phyloP scores from a whole-genome alignment of 352 stramenopile species.

The Phytophthora ramorum region DNA sequence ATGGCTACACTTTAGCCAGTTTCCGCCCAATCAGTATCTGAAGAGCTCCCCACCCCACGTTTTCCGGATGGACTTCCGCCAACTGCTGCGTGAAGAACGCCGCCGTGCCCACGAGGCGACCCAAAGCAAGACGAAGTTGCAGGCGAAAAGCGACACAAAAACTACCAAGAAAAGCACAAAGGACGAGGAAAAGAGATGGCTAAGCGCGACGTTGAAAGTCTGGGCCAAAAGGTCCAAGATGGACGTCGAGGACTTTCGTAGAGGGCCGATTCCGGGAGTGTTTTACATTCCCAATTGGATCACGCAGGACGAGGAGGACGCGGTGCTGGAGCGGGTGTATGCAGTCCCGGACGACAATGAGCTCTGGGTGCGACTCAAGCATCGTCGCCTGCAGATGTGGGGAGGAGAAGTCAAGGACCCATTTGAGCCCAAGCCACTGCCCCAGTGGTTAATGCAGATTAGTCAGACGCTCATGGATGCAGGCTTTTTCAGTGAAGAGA shows the following conservation, averaged over 20 bases:
- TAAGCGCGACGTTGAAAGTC: constrained; percentile 22
- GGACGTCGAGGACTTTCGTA: constrained; percentile 42
- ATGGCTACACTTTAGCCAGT: constrained; percentile 16
- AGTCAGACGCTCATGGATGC: constrained; percentile 54
- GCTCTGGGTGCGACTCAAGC: constrained; percentile 69
- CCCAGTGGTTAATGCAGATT: constrained; percentile 65
- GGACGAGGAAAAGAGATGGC: constrained; percentile 7
- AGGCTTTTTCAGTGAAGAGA: constrained; percentile 54
- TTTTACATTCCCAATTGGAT: constrained; percentile 78
- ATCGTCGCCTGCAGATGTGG: constrained; percentile 74
- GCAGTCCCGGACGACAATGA: constrained; percentile 39
- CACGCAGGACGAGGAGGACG: constrained; percentile 56
- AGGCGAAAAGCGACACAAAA: background rate
- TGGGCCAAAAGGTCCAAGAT: constrained; percentile 40
- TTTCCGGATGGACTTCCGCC: constrained; percentile 62
- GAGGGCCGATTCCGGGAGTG: constrained; percentile 48
- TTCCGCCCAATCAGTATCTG: constrained; percentile 16
- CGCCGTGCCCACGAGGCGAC: constrained; percentile 39
- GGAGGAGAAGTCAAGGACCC: constrained; percentile 66
- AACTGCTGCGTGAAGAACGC: constrained; percentile 60
- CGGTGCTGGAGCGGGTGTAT: constrained; percentile 68
- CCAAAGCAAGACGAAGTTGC: background rate
- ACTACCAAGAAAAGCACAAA: background rate
- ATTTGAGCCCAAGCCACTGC: constrained; percentile 52
- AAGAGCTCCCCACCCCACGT: constrained; percentile 8